Conservation (phyloP, 1,139 yeast genomes). For the Yamadazyma atmosphaerica region DNA sequence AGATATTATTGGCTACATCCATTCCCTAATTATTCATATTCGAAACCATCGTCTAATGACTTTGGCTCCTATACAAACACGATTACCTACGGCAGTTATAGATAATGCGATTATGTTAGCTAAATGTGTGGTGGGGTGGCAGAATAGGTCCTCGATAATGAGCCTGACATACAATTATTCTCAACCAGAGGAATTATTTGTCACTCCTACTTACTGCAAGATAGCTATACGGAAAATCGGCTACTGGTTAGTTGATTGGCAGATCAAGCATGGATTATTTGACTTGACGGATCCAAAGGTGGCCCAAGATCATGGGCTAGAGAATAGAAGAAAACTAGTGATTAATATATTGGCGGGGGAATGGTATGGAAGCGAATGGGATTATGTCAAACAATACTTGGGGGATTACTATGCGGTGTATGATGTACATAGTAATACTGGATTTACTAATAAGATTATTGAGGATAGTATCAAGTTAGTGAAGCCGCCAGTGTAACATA, state of each 20-base stretch:
- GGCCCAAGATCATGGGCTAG: constrained; percentile 11
- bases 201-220: constrained; percentile 42
- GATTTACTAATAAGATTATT: constrained; percentile 34
- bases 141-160: constrained; percentile 7
- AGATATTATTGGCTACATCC: constrained; percentile 38
- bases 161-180: too few species aligned
- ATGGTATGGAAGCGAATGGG: constrained; percentile 49
- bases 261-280: constrained; percentile 22
- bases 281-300: constrained; percentile 4
- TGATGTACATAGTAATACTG: constrained; percentile 31
- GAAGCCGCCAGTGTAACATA: constrained; percentile 38
- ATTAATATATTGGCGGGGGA: constrained; percentile 44
- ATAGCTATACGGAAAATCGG: constrained; percentile 45
- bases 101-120: constrained; percentile 29
- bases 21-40: constrained; percentile 39
- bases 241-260: constrained; percentile 52
- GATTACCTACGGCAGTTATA: constrained; percentile 36
- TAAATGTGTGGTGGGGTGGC: constrained; percentile 32
- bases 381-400: constrained; percentile 33
- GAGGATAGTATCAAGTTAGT: constrained; percentile 41
- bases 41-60: constrained; percentile 44
- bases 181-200: constrained; percentile 25
- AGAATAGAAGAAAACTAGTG: constrained; percentile 22
- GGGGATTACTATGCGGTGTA: constrained; percentile 18
- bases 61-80: constrained; percentile 36